Evolutionary conservation across 2,329 filamentous ascomycete genomes (phyloP), one percentile per base, ranked within the genome.

Genomic region (Mollisia scopiformis): DNA sequence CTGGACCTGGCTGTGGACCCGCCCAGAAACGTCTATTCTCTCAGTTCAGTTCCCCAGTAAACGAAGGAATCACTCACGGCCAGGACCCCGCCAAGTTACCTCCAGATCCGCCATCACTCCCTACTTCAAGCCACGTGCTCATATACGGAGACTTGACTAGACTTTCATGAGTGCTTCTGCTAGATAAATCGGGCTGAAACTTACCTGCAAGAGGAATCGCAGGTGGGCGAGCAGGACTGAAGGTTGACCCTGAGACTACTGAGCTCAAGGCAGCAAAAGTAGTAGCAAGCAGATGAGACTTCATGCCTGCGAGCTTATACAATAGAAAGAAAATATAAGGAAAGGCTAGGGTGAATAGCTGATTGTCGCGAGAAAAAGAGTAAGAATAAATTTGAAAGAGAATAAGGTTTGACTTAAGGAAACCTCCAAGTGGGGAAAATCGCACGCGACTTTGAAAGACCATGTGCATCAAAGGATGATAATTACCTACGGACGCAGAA

Each of bases 91-190:
- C 83, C 28, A 93, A 80, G 62, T 88, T 83, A 1, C 88, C 88
- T 41, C 87, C 86, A 68, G 87, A 84, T 4, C 84, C 83, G 28
- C 82, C 84, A 72, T 85, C 79, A 35, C 78, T 84, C 1, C 87
- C 88, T 10, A 82, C 86, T 61, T 84, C 77, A 28, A 90, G 79
- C 90, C 89, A 93, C n/a, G 87, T 85, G 71, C 84, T 91, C 49
- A 93, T 77, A 67, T 93, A 94, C 0, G 91, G 91, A 14, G 87
- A 89, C 64, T 85, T 86, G 39, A 93, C 69, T 71, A 19, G 3
- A 27, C 3, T 41, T 2, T 5, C 35, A 21, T 43, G 13, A 57
- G 13, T 6, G 13, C 1, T 28, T 23, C 3, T 11, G 8, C 10
- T 19, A 25, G 2, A 39, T 8, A 13, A 13, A 10, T 11, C 13